Evolutionary conservation across 139 green algal genomes (phyloP), one percentile per base, ranked within the genome.

Genomic region (Micractinium sp.): DNA sequence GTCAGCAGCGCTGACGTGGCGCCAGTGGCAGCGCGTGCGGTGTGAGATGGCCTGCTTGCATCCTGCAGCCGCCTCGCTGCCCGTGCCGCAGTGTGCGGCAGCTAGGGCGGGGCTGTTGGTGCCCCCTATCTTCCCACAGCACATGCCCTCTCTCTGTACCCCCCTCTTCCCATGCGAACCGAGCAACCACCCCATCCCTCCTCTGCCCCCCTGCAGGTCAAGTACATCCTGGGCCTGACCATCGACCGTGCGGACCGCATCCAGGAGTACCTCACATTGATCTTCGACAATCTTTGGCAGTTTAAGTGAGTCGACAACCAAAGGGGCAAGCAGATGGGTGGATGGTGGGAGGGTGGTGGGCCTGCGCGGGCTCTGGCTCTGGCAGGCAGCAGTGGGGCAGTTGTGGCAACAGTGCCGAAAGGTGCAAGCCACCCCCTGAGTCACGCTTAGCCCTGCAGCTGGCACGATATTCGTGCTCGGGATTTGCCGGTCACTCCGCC

Each of bases 201-300:
- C 47, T 56, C 47, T 16, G 5, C 47, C 47, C 31, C 73, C 33
- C 7, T 20, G 69, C 71, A 88, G 85, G 86, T 92, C 67, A 94
- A 93, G 80, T 95, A 90, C 86, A 90, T 94, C 35, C 90, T 95
- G 61, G 93, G 90, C 35, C 75, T 93, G n/a, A 92, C 31, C 41
- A 89, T 94, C 47, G 81, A 86, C 2, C 89, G 91, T 60, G 69
- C 90, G 38, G 88, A 93, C 80, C 81, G 69, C 19, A 56, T 95
- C 12, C 75, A 92, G 19, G 39, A 87, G 66, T 87, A 93, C 69
- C 87, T 95, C 53, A 16, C 88, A 15, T 35, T 87, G 29, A 87
- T 95, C 15, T 88, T 94, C 36, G 76, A 76, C 73, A 88, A 89
- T 22, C 77, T 92, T 14, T 63, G 41, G 67, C 35, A 82, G 25